Percentiles rank a stretch among this genome's conserved stretches.
Evolutionary conservation across 2,329 filamentous ascomycete species (phyloP).

Genomic region (Trichoderma sp.): DNA sequence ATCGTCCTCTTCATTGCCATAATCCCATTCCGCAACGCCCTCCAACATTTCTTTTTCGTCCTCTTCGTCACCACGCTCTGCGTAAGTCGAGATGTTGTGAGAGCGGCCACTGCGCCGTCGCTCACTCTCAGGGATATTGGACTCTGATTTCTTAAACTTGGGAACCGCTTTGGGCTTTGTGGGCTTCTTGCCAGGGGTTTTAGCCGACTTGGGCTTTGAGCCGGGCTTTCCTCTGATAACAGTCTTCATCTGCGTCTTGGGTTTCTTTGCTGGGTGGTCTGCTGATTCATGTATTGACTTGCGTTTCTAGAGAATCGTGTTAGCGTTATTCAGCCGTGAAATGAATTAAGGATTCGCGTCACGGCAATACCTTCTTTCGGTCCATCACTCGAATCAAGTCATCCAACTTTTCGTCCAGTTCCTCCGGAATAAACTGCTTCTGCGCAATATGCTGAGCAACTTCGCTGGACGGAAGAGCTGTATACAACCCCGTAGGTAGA

Average conservation of each 20-base stretch:
- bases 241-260: constrained; percentile 42
- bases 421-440: constrained; percentile 79
- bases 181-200: constrained; percentile 40
- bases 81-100: constrained; percentile 51
- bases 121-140: constrained; percentile 44
- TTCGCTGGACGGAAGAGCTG: constrained; percentile 71
- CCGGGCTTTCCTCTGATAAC: constrained; percentile 42
- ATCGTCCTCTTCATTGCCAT: constrained; percentile 35
- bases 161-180: constrained; percentile 36
- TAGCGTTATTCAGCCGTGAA: too few species aligned
- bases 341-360: neutral
- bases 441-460: constrained; percentile 83
- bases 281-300: constrained; percentile 55
- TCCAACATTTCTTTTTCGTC: constrained; percentile 64
- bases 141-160: constrained; percentile 34
- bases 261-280: constrained; percentile 46
- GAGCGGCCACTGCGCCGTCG: constrained; percentile 60
- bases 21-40: constrained; percentile 62
- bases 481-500: constrained; percentile 78
- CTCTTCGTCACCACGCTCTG: constrained; percentile 58
- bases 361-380: constrained; percentile 63
- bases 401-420: constrained; percentile 74
- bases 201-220: constrained; percentile 39
- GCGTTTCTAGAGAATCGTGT: constrained; percentile 50
- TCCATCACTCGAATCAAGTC: constrained; percentile 65